Evolutionary conservation across 2,329 filamentous ascomycete species (phyloP).

Genomic region (Epichloe hybrida): DNA sequence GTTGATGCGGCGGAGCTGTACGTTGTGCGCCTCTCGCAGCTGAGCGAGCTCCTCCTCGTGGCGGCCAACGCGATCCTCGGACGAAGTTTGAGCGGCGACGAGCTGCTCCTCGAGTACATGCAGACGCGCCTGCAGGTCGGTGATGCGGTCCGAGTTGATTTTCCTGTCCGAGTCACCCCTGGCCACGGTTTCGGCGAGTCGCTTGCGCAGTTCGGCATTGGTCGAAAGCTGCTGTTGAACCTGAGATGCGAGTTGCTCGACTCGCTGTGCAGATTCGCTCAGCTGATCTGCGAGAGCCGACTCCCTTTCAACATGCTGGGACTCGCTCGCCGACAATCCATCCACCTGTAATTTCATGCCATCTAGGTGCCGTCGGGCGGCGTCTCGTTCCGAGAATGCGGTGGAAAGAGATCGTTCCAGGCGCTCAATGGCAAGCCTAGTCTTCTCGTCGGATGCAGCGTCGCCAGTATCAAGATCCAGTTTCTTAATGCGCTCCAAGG

Average conservation of each 20-base stretch:
- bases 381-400: constrained; percentile 58
- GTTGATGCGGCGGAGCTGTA: constrained; percentile 63
- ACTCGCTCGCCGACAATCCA: constrained; percentile 41
- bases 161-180: constrained; percentile 77
- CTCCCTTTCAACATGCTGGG: constrained; percentile 44
- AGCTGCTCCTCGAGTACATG: constrained; percentile 75
- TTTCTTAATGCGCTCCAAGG: constrained; percentile 51
- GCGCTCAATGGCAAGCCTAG: constrained; percentile 46
- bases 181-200: constrained; percentile 65
- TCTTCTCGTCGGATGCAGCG: constrained; percentile 38
- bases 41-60: constrained; percentile 76
- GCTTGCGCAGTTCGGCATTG: constrained; percentile 61
- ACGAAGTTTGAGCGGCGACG: constrained; percentile 67
- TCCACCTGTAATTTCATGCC: constrained; percentile 49
- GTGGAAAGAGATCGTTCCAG: constrained; percentile 56
- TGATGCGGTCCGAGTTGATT: constrained; percentile 68
- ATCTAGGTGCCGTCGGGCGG: constrained; percentile 52
- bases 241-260: constrained; percentile 66
- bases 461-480: constrained; percentile 38
- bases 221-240: constrained; percentile 69
- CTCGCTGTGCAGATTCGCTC: constrained; percentile 57
- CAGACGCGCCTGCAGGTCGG: constrained; percentile 67
- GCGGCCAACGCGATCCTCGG: constrained; percentile 67
- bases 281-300: constrained; percentile 55
- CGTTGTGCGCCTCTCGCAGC: constrained; percentile 64